Conservation (phyloP, 140 eudicot species). For the Oenanthe javanica region DNA sequence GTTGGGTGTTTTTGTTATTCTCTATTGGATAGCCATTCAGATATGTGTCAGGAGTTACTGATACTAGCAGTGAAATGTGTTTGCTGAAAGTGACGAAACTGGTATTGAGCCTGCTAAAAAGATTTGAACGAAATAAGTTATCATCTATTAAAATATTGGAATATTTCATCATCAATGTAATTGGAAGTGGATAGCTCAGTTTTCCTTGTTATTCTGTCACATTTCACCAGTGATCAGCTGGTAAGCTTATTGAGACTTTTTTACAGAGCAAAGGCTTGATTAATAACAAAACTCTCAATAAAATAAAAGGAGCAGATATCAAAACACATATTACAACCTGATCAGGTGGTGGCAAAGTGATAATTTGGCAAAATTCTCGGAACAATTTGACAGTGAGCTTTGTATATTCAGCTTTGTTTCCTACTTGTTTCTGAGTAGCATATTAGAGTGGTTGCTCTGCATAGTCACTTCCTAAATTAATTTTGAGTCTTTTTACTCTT, state of each 20-base stretch:
- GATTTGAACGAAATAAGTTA: not conserved
- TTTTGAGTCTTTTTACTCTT: not conserved
- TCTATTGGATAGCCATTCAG: not conserved
- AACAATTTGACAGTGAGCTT: not conserved
- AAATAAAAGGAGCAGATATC: not conserved
- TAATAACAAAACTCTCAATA: not conserved
- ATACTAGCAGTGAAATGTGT: not conserved
- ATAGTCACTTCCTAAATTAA: not conserved
- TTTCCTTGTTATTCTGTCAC: not conserved
- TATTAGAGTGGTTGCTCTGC: not conserved
- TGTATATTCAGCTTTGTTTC: not conserved
- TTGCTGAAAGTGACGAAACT: not conserved
- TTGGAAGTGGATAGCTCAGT: not conserved
- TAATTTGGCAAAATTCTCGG: not conserved
- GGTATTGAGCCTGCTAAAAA: not conserved
- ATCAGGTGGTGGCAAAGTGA: not conserved
- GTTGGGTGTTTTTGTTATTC: slow-evolving; percentile 2
- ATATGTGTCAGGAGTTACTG: not conserved
- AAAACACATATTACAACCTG: not conserved
- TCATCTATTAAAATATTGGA: not conserved
- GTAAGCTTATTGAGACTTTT: not conserved
- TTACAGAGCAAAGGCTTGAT: not conserved
- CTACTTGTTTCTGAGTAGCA: not conserved
- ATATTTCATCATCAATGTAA: not conserved
- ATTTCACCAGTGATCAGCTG: not conserved